Percentiles rank a stretch among this genome's conserved stretches.
Conservation (phyloP, 257 asterid genomes). For the Capsicum baccatum region DNA sequence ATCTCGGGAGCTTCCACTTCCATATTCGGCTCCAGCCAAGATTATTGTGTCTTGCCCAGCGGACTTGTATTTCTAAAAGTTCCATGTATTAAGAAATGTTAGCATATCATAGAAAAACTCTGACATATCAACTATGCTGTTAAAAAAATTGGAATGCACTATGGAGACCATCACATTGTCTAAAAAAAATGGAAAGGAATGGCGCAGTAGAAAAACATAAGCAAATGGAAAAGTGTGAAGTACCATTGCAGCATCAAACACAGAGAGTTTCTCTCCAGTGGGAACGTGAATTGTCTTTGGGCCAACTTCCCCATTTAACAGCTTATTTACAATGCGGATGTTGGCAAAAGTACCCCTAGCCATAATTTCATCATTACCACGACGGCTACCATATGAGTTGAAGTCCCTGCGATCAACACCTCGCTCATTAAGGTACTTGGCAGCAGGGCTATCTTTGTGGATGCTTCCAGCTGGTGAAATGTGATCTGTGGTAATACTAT, state of each 20-base stretch:
- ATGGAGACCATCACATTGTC: not conserved
- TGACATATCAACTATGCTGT: not conserved
- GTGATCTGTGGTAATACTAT: slow-evolving; percentile 94
- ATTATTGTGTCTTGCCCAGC: slow-evolving; percentile 33
- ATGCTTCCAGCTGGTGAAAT: slow-evolving; percentile 98
- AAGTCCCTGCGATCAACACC: slow-evolving; percentile 89
- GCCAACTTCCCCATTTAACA: slow-evolving; percentile 38
- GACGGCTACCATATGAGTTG: slow-evolving; percentile 56
- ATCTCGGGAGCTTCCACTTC: slow-evolving; percentile 37
- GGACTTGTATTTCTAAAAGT: slow-evolving; percentile 32
- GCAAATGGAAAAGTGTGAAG: not conserved
- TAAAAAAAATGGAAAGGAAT: not conserved
- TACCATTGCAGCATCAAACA: slow-evolving; percentile 39
- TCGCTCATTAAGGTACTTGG: slow-evolving; percentile 71
- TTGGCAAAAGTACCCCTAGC: slow-evolving; percentile 39
- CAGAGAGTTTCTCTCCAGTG: slow-evolving; percentile 29
- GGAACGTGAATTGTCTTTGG: slow-evolving; percentile 34
- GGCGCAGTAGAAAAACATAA: not conserved
- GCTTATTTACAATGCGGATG: slow-evolving; percentile 32
- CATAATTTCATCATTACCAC: slow-evolving; percentile 39
- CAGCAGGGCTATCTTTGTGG: slow-evolving; percentile 96
- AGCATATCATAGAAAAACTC: not conserved
- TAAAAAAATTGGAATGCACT: not conserved
- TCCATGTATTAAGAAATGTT: not conserved
- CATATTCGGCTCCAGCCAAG: slow-evolving; percentile 37